phyloP scores from a whole-genome alignment of 805 yeast genomes.

The Cyberlindnera saturnus region DNA sequence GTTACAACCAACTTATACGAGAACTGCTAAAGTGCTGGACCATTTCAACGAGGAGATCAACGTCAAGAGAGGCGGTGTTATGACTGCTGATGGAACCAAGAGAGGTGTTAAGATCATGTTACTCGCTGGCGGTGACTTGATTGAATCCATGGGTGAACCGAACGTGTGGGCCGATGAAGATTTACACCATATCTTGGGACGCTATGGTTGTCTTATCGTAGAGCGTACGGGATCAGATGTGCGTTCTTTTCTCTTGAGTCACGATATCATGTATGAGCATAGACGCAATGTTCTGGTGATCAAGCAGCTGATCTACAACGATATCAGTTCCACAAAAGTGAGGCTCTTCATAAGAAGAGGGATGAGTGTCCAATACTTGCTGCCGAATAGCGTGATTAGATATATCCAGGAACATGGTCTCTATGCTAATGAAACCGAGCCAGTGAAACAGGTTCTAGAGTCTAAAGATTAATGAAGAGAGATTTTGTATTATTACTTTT shows the following conservation, averaged over 20 bases:
- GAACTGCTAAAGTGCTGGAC: slow-evolving; percentile 93
- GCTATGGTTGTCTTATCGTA: slow-evolving; percentile 92
- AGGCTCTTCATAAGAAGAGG: slow-evolving; percentile 87
- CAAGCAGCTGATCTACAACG: slow-evolving; percentile 93
- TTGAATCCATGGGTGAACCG: slow-evolving; percentile 99
- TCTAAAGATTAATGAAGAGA: slow-evolving; percentile 28
- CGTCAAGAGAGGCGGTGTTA: slow-evolving; percentile 80
- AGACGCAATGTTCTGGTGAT: slow-evolving; percentile 88
- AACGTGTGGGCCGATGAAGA: slow-evolving; percentile 98
- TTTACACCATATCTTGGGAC: slow-evolving; percentile 89
- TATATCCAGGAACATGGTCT: slow-evolving; percentile 90
- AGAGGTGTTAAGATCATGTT: slow-evolving; percentile 93
- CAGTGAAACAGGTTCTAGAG: slow-evolving; percentile 80
- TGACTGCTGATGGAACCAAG: slow-evolving; percentile 48
- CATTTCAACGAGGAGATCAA: slow-evolving; percentile 96
- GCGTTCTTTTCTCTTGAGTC: slow-evolving; percentile 82
- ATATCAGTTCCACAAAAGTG: slow-evolving; percentile 91
- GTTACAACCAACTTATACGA: slow-evolving; percentile 80
- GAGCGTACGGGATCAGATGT: slow-evolving; percentile 97
- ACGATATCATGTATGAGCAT: slow-evolving; percentile 97
- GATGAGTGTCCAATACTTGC: slow-evolving; percentile 91
- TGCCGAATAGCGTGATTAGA: slow-evolving; percentile 91
- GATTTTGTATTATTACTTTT: slow-evolving; percentile 11
- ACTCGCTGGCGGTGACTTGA: slow-evolving; percentile 95
- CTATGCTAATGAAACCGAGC: slow-evolving; percentile 82